A percentile compares a stretch with the other conserved stretches of the same genome.
Conservation (phyloP, 225 moss, liverwort and hornwort genomes). For the Pleurozium schreberi region DNA sequence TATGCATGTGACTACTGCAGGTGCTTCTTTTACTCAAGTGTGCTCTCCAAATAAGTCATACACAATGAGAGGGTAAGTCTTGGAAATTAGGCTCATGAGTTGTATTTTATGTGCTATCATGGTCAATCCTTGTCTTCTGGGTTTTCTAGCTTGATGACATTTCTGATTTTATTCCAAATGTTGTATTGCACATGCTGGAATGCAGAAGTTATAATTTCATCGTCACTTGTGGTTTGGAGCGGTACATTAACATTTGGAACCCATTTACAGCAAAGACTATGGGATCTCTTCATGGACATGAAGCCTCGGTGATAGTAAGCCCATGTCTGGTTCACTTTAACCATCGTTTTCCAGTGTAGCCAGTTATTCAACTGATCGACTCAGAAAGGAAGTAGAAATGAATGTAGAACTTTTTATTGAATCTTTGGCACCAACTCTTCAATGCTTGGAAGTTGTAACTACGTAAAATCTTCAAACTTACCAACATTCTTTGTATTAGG, state of each 20-base stretch:
- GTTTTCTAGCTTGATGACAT: not conserved
- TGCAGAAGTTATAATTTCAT: conserved; percentile 88
- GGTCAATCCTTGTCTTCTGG: not conserved
- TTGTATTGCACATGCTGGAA: not conserved
- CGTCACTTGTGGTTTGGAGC: conserved; percentile 92
- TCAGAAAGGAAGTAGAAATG: not conserved
- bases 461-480: not conserved
- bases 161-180: not conserved
- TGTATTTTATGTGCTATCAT: not conserved
- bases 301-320: conserved; percentile 64
- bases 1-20: conserved; percentile 81
- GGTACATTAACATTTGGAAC: conserved; percentile 93
- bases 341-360: not conserved
- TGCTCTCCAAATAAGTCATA: not conserved
- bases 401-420: not conserved
- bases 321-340: not conserved
- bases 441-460: not conserved
- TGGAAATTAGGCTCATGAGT: not conserved
- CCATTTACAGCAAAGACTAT: conserved; percentile 88
- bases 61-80: not conserved
- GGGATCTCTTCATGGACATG: conserved; percentile 82
- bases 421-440: not conserved
- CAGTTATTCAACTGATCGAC: not conserved
- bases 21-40: conserved; percentile 6
- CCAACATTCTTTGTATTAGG: conserved; percentile 19